These are phyloP conservation scores for Fusarium austroafricanum DNA, from an alignment of 2,329 filamentous ascomycete species.

Conservation along the genomic window DNA sequence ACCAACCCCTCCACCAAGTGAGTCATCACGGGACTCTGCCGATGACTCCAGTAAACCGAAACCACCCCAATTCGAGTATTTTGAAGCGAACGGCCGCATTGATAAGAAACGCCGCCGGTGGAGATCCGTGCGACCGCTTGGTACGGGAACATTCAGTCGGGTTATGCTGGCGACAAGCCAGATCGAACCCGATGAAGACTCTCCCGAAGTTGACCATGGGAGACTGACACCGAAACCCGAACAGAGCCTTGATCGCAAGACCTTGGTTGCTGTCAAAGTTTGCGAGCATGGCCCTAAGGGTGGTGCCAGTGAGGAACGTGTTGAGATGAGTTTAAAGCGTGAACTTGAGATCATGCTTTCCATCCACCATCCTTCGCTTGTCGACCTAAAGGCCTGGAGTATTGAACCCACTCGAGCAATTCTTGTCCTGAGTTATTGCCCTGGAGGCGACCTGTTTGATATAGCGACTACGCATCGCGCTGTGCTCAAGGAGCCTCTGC, in stretches of 20 bases:
- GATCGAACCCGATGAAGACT: slow-evolving; percentile 63
- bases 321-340: slow-evolving; percentile 92
- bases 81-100: slow-evolving; percentile 74
- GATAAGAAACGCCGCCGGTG: slow-evolving; percentile 80
- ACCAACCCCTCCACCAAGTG: slow-evolving; percentile 86
- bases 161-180: slow-evolving; percentile 92
- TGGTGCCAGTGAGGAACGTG: slow-evolving; percentile 89
- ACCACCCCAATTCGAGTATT: slow-evolving; percentile 67
- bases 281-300: slow-evolving; percentile 95
- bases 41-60: slow-evolving; percentile 57
- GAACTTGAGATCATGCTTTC: slow-evolving; percentile 94
- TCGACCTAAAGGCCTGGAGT: slow-evolving; percentile 91
- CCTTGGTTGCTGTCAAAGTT: slow-evolving; percentile 92
- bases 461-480: slow-evolving; percentile 80
- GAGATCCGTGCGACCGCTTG: slow-evolving; percentile 82
- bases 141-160: slow-evolving; percentile 94
- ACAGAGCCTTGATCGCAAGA: slow-evolving; percentile 69
- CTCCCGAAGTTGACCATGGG: slow-evolving; percentile 52
- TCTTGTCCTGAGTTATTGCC: slow-evolving; percentile 89
- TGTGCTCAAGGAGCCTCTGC: slow-evolving; percentile 73
- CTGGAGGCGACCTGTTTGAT: slow-evolving; percentile 95
- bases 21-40: slow-evolving; percentile 66
- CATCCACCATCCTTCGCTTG: slow-evolving; percentile 88
- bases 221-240: slow-evolving; percentile 46
- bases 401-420: slow-evolving; percentile 85